Evolutionary conservation across 2,329 filamentous ascomycete genomes (phyloP).

Genomic region (Colletotrichum melonis): DNA sequence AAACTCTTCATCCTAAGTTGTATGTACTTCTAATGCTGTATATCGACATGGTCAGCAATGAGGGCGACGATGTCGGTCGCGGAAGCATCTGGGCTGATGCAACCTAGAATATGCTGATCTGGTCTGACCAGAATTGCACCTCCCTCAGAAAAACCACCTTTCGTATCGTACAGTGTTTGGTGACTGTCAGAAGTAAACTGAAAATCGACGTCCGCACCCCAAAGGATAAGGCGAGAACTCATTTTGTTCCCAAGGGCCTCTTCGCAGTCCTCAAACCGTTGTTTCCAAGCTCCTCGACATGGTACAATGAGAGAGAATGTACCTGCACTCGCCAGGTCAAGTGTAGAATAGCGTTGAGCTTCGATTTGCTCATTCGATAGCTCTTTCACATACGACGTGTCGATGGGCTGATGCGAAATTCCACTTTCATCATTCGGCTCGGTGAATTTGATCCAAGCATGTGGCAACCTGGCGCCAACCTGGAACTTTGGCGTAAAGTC

Average conservation of each 20-base stretch:
- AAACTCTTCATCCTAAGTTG: not conserved
- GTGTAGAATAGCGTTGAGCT: slow-evolving; percentile 45
- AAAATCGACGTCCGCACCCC: slow-evolving; percentile 9
- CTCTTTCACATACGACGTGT: slow-evolving; percentile 49
- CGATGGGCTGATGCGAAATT: slow-evolving; percentile 39
- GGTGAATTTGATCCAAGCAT: slow-evolving; percentile 48
- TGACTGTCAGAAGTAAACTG: not conserved
- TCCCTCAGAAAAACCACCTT: slow-evolving; percentile 39
- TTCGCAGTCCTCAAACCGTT: not conserved
- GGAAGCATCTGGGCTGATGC: slow-evolving; percentile 3
- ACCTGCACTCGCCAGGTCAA: slow-evolving; percentile 45
- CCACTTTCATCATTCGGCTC: not conserved
- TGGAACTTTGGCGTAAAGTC: slow-evolving; percentile 49
- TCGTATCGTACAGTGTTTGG: slow-evolving; percentile 36
- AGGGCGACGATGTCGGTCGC: not conserved
- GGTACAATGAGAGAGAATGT: slow-evolving; percentile 14
- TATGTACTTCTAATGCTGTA: not conserved
- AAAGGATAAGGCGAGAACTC: not conserved
- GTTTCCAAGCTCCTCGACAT: not conserved
- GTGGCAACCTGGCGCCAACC: slow-evolving; percentile 51
- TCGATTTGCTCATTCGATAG: slow-evolving; percentile 41
- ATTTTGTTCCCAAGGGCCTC: not conserved
- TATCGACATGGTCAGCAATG: not conserved
- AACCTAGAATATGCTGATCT: slow-evolving; percentile 50
- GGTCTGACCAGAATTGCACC: slow-evolving; percentile 48